Conservation (phyloP, 495 filamentous ascomycete genomes). For the Chlorociboria aeruginascens region DNA sequence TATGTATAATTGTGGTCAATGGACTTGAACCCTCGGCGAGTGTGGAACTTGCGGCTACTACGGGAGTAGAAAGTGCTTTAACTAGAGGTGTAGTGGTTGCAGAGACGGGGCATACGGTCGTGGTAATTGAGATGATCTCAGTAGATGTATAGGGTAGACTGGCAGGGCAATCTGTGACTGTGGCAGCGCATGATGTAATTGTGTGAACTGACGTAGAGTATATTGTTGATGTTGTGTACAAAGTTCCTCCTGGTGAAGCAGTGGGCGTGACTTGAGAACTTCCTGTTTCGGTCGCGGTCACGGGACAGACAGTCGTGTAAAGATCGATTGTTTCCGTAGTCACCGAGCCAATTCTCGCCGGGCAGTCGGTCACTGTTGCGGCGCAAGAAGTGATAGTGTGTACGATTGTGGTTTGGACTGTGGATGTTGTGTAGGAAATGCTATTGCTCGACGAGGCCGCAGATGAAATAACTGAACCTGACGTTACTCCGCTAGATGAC, state of each 20-base stretch:
- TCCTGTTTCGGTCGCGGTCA: conserved; percentile 20
- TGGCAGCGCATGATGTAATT: conserved; percentile 42
- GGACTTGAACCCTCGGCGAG: neutral
- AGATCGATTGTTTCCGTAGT: conserved; percentile 26
- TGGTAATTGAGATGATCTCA: neutral
- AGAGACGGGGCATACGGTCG: conserved; percentile 4
- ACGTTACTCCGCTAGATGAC: too few species aligned
- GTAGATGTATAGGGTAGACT: neutral
- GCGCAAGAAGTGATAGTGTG: conserved; percentile 46
- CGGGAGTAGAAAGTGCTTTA: neutral
- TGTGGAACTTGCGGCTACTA: neutral
- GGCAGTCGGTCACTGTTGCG: conserved; percentile 43
- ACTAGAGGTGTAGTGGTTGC: neutral
- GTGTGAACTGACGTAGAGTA: conserved; percentile 45
- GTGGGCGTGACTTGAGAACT: neutral
- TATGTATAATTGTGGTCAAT: neutral
- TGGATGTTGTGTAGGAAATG: conserved; percentile 23
- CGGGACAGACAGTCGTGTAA: conserved; percentile 30
- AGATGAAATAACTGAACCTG: too few species aligned
- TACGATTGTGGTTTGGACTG: conserved; percentile 41
- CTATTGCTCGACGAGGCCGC: neutral
- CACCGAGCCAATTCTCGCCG: conserved; percentile 25
- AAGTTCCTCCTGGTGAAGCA: neutral
- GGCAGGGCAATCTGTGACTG: conserved; percentile 34
- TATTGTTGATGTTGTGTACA: conserved; percentile 41